Evolutionary conservation across 129 eudicot species (phyloP).

Genomic region (Gnaphalium uliginosum): DNA sequence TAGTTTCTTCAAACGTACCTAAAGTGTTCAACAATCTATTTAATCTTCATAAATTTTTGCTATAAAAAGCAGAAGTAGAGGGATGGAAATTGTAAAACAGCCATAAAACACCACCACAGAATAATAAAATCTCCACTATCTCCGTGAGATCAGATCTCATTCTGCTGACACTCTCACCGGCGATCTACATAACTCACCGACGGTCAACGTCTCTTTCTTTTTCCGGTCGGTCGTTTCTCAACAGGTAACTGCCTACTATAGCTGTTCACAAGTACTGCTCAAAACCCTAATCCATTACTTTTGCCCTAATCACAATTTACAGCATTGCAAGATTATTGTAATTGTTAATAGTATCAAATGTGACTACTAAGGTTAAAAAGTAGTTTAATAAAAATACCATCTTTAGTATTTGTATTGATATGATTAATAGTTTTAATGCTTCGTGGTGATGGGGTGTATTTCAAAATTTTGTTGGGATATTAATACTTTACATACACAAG

Average conservation of each 20-base stretch:
- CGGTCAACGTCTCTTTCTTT: neutral
- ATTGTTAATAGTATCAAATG: neutral
- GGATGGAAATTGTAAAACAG: neutral
- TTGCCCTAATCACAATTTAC: neutral
- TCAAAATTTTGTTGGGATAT: neutral
- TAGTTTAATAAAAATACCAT: neutral
- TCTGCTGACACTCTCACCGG: neutral
- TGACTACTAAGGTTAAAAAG: neutral
- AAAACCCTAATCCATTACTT: neutral
- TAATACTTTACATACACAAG: neutral
- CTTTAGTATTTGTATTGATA: neutral
- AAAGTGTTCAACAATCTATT: neutral
- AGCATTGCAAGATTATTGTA: neutral
- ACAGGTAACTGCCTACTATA: neutral
- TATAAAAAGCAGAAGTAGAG: neutral
- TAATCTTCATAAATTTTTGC: neutral
- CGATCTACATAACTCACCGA: neutral
- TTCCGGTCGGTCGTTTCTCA: neutral
- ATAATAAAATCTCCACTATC: neutral
- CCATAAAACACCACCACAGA: neutral
- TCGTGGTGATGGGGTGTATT: neutral
- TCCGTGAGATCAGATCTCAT: neutral
- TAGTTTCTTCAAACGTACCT: neutral
- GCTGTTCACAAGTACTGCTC: neutral
- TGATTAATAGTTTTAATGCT: neutral